A percentile compares a stretch with the other conserved stretches of the same genome.
Conservation (phyloP, 2,329 filamentous ascomycete species). For the Aspergillus sp. region DNA sequence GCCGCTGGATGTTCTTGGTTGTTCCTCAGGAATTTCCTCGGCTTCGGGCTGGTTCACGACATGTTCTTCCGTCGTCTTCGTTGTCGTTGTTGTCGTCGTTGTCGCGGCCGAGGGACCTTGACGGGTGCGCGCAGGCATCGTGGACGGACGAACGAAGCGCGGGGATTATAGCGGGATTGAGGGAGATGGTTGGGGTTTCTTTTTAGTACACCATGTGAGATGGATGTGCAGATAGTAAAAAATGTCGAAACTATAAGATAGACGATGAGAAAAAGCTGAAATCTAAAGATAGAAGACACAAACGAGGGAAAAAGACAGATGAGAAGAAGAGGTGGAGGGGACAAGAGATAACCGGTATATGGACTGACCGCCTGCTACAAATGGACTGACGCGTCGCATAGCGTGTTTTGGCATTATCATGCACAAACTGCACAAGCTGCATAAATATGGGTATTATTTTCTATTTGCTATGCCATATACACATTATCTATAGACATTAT, state of each 20-base stretch:
- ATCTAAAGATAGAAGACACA: not conserved
- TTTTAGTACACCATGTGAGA: conserved; percentile 15
- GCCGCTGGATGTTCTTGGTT: conserved; percentile 2
- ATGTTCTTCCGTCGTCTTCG: conserved; percentile 13
- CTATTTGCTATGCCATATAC: not conserved
- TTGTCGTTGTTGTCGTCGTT: conserved; percentile 1
- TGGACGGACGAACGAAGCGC: conserved; percentile 15
- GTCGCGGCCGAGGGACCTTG: conserved; percentile 26
- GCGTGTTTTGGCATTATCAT: not conserved
- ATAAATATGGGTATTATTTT: not conserved
- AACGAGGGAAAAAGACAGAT: not conserved
- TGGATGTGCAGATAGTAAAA: not conserved
- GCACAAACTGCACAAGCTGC: not conserved
- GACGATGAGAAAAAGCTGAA: not conserved
- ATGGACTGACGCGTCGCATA: not conserved
- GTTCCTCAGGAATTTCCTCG: conserved; percentile 3
- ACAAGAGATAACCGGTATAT: not conserved
- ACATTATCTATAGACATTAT: not conserved
- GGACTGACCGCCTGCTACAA: not conserved
- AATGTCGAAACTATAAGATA: not conserved
- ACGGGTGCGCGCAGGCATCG: conserved; percentile 40
- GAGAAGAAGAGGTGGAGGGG: not conserved
- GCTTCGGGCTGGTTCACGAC: conserved; percentile 23
- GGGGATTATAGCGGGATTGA: conserved; percentile 12
- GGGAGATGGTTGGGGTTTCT: conserved; percentile 4